A percentile compares a stretch with the other conserved stretches of the same genome.
Conservation (phyloP, 768 basidiomycete genomes). For the Boletus vinaceobasis region DNA sequence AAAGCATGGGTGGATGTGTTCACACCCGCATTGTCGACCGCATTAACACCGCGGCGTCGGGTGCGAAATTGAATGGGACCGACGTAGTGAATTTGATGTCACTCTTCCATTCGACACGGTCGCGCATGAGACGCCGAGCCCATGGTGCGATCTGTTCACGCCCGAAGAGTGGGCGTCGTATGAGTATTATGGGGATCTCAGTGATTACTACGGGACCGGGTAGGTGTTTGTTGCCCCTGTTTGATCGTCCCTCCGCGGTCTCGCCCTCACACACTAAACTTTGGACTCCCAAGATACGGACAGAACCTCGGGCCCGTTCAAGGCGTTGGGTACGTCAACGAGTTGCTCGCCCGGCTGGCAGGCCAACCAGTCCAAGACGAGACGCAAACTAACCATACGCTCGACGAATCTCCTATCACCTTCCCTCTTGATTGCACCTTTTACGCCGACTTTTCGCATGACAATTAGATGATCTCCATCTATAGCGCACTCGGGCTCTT, state of each 20-base stretch:
- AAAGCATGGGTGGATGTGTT: constrained; percentile 50
- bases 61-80: constrained; percentile 49
- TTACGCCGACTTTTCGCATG: constrained; percentile 83
- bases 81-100: constrained; percentile 34
- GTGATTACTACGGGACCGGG: constrained; percentile 76
- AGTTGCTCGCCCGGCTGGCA: constrained; percentile 76
- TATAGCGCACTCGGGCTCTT: constrained; percentile 54
- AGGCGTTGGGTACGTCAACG: constrained; percentile 84
- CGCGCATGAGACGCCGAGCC: constrained; percentile 44
- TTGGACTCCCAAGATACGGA: constrained; percentile 50
- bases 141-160: constrained; percentile 68
- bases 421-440: constrained; percentile 68
- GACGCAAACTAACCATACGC: constrained; percentile 75
- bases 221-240: constrained; percentile 19
- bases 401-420: constrained; percentile 57
- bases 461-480: constrained; percentile 77
- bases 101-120: background rate
- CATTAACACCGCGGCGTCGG: constrained; percentile 58
- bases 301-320: constrained; percentile 65
- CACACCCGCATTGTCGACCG: constrained; percentile 51
- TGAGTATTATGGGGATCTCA: constrained; percentile 66
- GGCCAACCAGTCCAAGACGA: constrained; percentile 56
- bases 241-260: background rate
- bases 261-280: background rate
- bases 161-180: constrained; percentile 56